These are phyloP conservation scores for Taiwanofungus camphoratus DNA, from an alignment of 1,284 basidiomycete species.

Conservation along the genomic window DNA sequence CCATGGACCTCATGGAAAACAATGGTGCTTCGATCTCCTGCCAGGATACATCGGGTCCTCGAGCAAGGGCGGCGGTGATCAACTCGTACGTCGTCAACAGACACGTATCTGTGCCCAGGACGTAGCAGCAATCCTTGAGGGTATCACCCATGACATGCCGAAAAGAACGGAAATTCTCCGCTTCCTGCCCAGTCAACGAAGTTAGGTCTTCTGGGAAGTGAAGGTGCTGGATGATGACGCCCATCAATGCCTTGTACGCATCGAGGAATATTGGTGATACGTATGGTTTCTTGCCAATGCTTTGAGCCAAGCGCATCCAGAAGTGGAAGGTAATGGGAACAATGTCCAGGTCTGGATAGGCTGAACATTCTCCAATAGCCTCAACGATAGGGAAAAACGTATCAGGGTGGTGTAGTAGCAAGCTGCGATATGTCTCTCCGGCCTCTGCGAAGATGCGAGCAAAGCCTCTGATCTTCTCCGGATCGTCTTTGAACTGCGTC, in stretches of 20 bases:
- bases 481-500: conserved; percentile 60
- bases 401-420: conserved; percentile 87
- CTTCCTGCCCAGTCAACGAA: conserved; percentile 75
- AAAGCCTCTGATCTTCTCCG: conserved; percentile 86
- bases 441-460: conserved; percentile 94
- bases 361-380: conserved; percentile 91
- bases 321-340: conserved; percentile 98
- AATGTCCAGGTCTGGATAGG: conserved; percentile 92
- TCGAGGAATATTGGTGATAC: conserved; percentile 70
- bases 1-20: conserved; percentile 98
- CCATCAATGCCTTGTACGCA: conserved; percentile 82
- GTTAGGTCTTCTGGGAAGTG: conserved; percentile 81
- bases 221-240: conserved; percentile 85
- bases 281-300: conserved; percentile 69
- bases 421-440: conserved; percentile 89
- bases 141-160: conserved; percentile 99
- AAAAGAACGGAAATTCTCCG: conserved; percentile 92
- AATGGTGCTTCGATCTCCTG: conserved; percentile 97
- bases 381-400: conserved; percentile 93
- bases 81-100: conserved; percentile 78
- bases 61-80: conserved; percentile 69
- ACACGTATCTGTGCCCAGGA: conserved; percentile 86
- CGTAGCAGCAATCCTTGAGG: conserved; percentile 96
- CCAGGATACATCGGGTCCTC: conserved; percentile 64
- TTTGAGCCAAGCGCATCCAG: conserved; percentile 91